Conservation (phyloP, 225 moss, liverwort and hornwort species). For the Lunularia cruciata region DNA sequence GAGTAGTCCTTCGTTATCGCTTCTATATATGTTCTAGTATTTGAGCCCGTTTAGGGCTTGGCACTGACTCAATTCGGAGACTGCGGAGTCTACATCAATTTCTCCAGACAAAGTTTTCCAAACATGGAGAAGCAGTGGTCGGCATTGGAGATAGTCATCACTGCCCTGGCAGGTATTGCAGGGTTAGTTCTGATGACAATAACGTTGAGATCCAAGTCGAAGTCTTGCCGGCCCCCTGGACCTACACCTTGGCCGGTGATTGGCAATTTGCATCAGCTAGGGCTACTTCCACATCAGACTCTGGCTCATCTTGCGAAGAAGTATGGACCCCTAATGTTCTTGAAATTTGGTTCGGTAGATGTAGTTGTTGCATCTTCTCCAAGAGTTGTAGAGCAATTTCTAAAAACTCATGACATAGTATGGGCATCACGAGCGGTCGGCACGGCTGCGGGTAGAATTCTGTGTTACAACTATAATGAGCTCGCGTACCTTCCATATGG, state of each 20-base stretch:
- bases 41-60: too few species aligned
- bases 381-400: slow-evolving; percentile 27
- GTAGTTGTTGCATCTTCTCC: slow-evolving; percentile 31
- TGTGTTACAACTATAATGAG: slow-evolving; percentile 47
- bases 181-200: too few species aligned
- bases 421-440: slow-evolving; percentile 34
- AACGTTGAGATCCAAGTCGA: too few species aligned
- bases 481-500: slow-evolving; percentile 47
- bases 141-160: too few species aligned
- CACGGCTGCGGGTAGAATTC: slow-evolving; percentile 8
- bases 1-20: too few species aligned
- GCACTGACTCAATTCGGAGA: too few species aligned
- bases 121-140: too few species aligned
- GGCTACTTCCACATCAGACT: slow-evolving; percentile 26
- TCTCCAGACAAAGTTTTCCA: too few species aligned
- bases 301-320: slow-evolving; percentile 22
- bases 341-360: slow-evolving; percentile 34
- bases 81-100: too few species aligned
- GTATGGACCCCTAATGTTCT: slow-evolving; percentile 42
- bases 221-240: too few species aligned
- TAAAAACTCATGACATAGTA: slow-evolving; percentile 35
- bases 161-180: too few species aligned
- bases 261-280: slow-evolving; percentile 34
- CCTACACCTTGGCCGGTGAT: slow-evolving; percentile 40
- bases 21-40: too few species aligned